Evolutionary conservation across 1,284 basidiomycete genomes (phyloP), one percentile per base, ranked within the genome.

Genomic region (Apiotrichum brassicae): DNA sequence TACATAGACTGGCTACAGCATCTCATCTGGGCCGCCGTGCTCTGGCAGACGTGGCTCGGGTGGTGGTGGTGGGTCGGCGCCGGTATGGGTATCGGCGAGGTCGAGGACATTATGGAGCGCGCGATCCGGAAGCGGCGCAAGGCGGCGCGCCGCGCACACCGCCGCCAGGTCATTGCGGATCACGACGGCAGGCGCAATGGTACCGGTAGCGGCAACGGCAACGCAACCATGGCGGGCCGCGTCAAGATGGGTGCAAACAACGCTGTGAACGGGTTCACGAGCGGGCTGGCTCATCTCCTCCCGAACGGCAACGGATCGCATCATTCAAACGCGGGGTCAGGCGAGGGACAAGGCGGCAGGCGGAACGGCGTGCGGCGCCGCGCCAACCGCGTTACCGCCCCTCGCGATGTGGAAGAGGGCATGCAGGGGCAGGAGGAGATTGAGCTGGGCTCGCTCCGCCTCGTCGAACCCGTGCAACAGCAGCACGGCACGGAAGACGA

Each of bases 21-120:
- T 28, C 76, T 94, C 41, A 82, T 89, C 71, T 91, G 87, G 81
- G 83, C 86, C 3, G 82, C 92, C 36, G 81, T 93, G 12, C 79
- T 94, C 16, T 94, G 90, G 90, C 91, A 95, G 76, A 87, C 82
- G 71, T 77, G 69, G 74, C 56, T 78, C 43, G 88, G 87, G 0
- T 94, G 88, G 87, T 93, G 90, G 90, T 93, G 90, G 90, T 97
- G 91, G 91, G 90, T 93, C 19, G 92, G 92, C 16, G 84, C 87
- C 2, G 90, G 90, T 52, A 79, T 86, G 82, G 76, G 80, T 66
- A 77, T 82, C 46, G 56, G 57, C 26, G 53, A 74, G 49, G 73
- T 74, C 39, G 72, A 75, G 58, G 70, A 74, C 51, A 66, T 75
- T 24, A 68, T 74, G 64, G 64, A 69, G 55, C 58, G 69, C 38